Evolutionary conservation across 2,329 filamentous ascomycete species (phyloP).

Genomic region (Scytalidium lignicola): DNA sequence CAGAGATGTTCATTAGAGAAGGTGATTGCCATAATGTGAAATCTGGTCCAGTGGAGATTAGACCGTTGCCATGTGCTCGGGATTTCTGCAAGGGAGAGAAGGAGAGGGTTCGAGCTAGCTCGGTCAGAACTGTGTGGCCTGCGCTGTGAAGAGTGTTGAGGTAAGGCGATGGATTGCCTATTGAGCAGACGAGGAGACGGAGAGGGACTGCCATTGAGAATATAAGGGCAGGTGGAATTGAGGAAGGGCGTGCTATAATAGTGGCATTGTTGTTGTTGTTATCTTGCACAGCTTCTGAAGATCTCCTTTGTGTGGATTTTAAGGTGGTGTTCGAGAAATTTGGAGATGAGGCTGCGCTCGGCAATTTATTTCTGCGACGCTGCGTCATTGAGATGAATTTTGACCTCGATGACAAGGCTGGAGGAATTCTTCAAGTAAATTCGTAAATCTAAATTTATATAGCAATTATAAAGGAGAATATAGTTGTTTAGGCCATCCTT

Average conservation of each 20-base stretch:
- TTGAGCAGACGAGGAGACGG: constrained; percentile 72
- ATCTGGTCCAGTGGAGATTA: constrained; percentile 42
- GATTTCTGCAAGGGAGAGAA: constrained; percentile 43
- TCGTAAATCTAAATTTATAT: too few species aligned
- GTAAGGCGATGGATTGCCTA: constrained; percentile 79
- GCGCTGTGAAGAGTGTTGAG: constrained; percentile 79
- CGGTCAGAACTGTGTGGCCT: constrained; percentile 71
- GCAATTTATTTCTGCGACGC: background rate
- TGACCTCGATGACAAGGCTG: too few species aligned
- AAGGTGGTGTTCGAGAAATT: background rate
- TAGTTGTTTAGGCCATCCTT: too few species aligned
- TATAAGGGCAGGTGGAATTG: background rate
- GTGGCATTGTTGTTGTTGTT: background rate
- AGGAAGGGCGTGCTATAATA: background rate
- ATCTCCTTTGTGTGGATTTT: background rate
- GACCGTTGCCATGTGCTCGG: constrained; percentile 42
- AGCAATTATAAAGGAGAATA: too few species aligned
- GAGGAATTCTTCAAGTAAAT: too few species aligned
- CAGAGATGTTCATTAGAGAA: constrained; percentile 79
- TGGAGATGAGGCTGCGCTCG: background rate
- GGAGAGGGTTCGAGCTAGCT: constrained; percentile 36
- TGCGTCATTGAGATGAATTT: background rate
- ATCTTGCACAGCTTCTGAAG: background rate
- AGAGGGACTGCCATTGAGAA: constrained; percentile 20
- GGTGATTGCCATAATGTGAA: constrained; percentile 71